Evolutionary conservation across 2,329 filamentous ascomycete genomes (phyloP).

Genomic region (Cryoendolithus antarcticus): DNA sequence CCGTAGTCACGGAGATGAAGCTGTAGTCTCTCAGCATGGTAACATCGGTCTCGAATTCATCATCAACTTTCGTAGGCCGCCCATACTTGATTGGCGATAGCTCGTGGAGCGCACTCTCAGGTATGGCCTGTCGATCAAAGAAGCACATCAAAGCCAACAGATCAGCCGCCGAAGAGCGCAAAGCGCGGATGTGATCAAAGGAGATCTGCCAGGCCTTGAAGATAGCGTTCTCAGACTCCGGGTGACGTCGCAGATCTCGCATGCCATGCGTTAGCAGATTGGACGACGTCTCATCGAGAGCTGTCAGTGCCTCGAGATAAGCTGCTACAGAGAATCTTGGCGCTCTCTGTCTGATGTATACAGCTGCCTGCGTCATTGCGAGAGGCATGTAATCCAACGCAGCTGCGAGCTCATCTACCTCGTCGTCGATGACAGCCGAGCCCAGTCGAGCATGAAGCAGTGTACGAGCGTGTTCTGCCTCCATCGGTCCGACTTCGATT

Average conservation of each 20-base stretch:
- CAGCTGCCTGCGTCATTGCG: constrained; percentile 24
- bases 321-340: constrained; percentile 21
- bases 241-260: constrained; percentile 7
- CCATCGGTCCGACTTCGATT: not conserved
- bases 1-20: constrained; percentile 20
- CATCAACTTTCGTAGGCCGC: not conserved
- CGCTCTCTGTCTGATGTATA: constrained; percentile 20
- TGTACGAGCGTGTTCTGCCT: not conserved
- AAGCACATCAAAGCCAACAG: constrained; percentile 37
- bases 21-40: constrained; percentile 25
- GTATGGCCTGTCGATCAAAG: constrained; percentile 25
- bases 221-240: constrained; percentile 9
- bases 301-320: constrained; percentile 29
- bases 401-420: constrained; percentile 7
- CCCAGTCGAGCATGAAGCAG: not conserved
- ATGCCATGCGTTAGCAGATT: constrained; percentile 2
- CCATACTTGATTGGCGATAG: not conserved
- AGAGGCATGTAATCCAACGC: constrained; percentile 24
- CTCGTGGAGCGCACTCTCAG: constrained; percentile 2
- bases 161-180: constrained; percentile 23
- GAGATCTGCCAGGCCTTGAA: constrained; percentile 15
- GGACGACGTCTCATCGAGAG: constrained; percentile 21
- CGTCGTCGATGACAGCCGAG: not conserved
- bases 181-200: constrained; percentile 11
- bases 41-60: constrained; percentile 25